phyloP scores from a whole-genome alignment of 805 yeast genomes.

The Saccharomycopsis fodiens region DNA sequence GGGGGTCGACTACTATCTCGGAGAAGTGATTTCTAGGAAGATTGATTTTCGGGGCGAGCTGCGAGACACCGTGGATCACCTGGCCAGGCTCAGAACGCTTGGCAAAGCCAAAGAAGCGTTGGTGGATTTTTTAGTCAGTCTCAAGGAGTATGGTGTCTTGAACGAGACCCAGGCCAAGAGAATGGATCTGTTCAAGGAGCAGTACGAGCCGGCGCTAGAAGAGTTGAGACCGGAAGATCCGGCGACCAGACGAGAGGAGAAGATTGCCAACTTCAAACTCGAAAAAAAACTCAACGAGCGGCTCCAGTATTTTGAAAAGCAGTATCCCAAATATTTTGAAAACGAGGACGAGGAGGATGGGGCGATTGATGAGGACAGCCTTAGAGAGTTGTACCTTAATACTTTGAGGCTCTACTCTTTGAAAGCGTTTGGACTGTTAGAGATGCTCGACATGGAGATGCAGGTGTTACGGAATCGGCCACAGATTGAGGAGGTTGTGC shows the following conservation, averaged over 20 bases:
- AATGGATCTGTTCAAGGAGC: conserved; percentile 30
- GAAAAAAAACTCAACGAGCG: conserved; percentile 47
- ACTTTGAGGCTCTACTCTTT: conserved; percentile 47
- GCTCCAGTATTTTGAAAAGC: conserved; percentile 33
- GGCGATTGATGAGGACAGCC: conserved; percentile 54
- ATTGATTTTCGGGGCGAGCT: conserved; percentile 21
- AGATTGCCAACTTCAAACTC: conserved; percentile 57
- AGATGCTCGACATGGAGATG: conserved; percentile 55
- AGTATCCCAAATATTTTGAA: conserved; percentile 27
- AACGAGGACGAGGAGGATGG: conserved; percentile 25
- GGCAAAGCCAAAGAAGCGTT: conserved; percentile 37
- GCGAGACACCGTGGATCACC: conserved; percentile 13
- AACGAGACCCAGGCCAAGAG: conserved; percentile 30
- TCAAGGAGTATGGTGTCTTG: conserved; percentile 40
- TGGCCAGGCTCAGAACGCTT: conserved; percentile 27
- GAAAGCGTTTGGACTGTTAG: conserved; percentile 48
- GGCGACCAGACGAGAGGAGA: conserved; percentile 51
- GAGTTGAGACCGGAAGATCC: conserved; percentile 32
- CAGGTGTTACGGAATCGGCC: conserved; percentile 50
- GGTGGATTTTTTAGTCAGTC: conserved; percentile 37
- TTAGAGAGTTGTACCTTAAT: conserved; percentile 48
- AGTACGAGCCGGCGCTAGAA: conserved; percentile 33
- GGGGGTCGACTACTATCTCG: conserved; percentile 53
- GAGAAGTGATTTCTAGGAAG: conserved; percentile 27
- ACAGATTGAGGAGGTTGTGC: background rate